Percentiles rank a stretch among this genome's conserved stretches.
Evolutionary conservation across 306 rosid species (phyloP).

Genomic region (Astragalus membranaceus): DNA sequence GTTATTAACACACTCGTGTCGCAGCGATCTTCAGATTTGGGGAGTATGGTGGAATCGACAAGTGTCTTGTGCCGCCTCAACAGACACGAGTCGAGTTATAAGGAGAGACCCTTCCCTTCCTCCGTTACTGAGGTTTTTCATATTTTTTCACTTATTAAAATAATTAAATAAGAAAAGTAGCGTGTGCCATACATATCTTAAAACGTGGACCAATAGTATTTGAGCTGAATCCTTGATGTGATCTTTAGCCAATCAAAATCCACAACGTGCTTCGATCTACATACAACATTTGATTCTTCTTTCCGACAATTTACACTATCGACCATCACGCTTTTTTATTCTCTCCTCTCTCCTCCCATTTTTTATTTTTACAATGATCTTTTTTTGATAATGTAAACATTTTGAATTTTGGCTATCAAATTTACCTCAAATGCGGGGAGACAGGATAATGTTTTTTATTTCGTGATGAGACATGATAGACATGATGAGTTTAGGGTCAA

Average conservation of each 20-base stretch:
- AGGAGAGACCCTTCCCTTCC: neutral
- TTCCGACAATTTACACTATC: slow-evolving; percentile 43
- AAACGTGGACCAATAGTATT: slow-evolving; percentile 57
- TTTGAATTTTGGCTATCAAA: neutral
- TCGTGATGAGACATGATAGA: neutral
- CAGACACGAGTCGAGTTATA: slow-evolving; percentile 45
- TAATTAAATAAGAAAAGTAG: neutral
- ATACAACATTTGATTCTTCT: slow-evolving; percentile 17
- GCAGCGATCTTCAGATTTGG: slow-evolving; percentile 19
- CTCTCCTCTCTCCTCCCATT: neutral
- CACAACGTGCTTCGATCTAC: slow-evolving; percentile 32
- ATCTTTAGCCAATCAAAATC: slow-evolving; percentile 2
- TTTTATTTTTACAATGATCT: neutral
- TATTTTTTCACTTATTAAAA: neutral
- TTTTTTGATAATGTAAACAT: neutral
- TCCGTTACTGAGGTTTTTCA: neutral
- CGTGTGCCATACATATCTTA: neutral
- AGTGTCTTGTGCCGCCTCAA: slow-evolving; percentile 48
- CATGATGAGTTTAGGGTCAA: neutral
- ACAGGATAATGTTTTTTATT: slow-evolving; percentile 4
- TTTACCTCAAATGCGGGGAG: neutral
- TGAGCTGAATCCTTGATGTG: slow-evolving; percentile 23
- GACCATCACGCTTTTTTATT: slow-evolving; percentile 9
- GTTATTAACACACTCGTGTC: slow-evolving; percentile 16
- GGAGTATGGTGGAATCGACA: slow-evolving; percentile 47